These are phyloP conservation scores for Lasiodiplodia sp. DNA, from an alignment of 2,329 filamentous ascomycete species.

Conservation along the genomic window DNA sequence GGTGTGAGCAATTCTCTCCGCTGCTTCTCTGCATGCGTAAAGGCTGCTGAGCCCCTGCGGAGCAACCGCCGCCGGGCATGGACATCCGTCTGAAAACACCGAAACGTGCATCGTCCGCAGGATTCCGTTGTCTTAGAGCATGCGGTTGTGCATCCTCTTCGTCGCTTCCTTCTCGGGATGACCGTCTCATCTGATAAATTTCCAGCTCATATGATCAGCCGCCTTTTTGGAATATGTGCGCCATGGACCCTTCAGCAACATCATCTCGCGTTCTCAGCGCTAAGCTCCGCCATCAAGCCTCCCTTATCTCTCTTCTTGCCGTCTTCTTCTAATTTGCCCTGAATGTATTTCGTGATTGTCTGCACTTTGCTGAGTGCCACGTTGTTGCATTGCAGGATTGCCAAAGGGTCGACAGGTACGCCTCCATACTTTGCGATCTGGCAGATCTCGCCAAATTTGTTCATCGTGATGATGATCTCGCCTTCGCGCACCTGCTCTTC, in stretches of 20 bases:
- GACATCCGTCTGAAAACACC: background rate
- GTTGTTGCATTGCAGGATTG: constrained; percentile 77
- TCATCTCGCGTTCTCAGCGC: constrained; percentile 83
- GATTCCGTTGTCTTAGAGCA: background rate
- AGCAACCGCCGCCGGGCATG: background rate
- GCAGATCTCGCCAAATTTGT: constrained; percentile 88
- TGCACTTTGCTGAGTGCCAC: constrained; percentile 80
- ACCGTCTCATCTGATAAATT: background rate
- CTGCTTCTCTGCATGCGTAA: constrained; percentile 2
- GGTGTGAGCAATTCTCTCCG: constrained; percentile 7
- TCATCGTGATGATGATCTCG: constrained; percentile 82
- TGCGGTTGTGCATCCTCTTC: background rate
- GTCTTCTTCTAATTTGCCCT: constrained; percentile 77
- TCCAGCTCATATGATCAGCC: background rate
- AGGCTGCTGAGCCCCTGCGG: background rate
- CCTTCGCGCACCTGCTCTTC: constrained; percentile 80
- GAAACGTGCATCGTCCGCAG: background rate
- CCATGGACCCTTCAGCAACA: background rate
- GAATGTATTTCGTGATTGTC: constrained; percentile 77
- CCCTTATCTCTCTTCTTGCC: constrained; percentile 78
- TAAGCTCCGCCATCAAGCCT: constrained; percentile 79
- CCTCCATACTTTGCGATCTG: constrained; percentile 92
- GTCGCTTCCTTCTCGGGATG: background rate
- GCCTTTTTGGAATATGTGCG: background rate
- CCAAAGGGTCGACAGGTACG: constrained; percentile 78